Base-by-base conservation (phyloP, 768 basidiomycete species). In the Auricularia sp. region DNA sequence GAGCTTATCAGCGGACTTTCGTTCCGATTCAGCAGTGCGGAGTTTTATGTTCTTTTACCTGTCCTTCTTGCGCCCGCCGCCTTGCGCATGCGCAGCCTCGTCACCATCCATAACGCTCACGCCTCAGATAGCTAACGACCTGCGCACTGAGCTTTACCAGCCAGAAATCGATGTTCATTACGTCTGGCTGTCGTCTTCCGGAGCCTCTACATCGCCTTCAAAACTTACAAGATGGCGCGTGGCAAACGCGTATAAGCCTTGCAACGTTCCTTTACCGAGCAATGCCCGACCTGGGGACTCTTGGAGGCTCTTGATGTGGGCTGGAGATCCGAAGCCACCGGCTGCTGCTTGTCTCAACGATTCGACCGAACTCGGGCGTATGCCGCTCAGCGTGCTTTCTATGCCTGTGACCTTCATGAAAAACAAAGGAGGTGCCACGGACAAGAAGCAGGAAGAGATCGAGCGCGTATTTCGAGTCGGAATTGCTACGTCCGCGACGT, bases 61-160 rank as follows among this genome's bases (percentile, higher is more conserved):
- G 51, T 94, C 90, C 34, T 95, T 95, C 73, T 84, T 95, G 16
- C 87, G 92, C 56, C 92, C 94, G 11, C 94, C 92, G 3, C 90
- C 92, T 3, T 69, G 76, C 3, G 81, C 81, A 62, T 77, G 79
- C 0, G 71, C 78, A 6, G 75, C 80, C 1, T 73, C 77, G 10
- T 76, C 76, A 18, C 65, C 65, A 3, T 69, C 77, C 11, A 75
- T 94, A 62, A 74, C 77, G 13, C 82, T 95, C 62, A 92, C 87
- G 2, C 92, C 91, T 0, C 93, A 95, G 73, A 84, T 97, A 66
- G 85, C 88, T 36, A 96, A 97, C 73, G 94, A 96, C 69, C 81
- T 96, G 29, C 83, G 94, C 37, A 96, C 94, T 39, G 93, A 94
- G 72, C 76, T 80, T 1, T 84, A 80, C 69, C 70, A 76, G 54